Percentiles rank a stretch among this genome's conserved stretches.
These are phyloP conservation scores for Pleurotus eryngii DNA, from an alignment of 768 basidiomycete species.

Conservation along the genomic window DNA sequence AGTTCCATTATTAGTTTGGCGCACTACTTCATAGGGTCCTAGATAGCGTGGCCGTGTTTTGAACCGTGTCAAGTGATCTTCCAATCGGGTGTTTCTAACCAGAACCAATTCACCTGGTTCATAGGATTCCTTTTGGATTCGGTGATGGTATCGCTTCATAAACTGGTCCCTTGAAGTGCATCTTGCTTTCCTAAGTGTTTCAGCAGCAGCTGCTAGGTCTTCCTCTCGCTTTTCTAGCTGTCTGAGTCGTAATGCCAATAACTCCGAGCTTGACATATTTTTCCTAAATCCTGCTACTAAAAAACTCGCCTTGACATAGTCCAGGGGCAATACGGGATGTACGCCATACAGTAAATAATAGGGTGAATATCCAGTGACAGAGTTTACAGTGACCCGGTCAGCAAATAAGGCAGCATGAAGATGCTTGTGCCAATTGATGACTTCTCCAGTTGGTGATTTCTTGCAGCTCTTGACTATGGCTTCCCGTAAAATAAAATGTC, in stretches of 20 bases:
- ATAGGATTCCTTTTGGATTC: slow-evolving; percentile 24
- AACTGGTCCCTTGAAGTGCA: neutral
- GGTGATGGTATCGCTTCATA: neutral
- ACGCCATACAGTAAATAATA: neutral
- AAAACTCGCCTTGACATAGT: slow-evolving; percentile 7
- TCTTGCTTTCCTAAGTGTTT: neutral
- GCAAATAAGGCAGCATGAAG: slow-evolving; percentile 27
- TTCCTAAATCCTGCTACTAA: neutral
- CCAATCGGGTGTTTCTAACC: slow-evolving; percentile 27
- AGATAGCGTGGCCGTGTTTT: slow-evolving; percentile 29
- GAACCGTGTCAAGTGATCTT: slow-evolving; percentile 20
- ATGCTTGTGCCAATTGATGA: slow-evolving; percentile 24
- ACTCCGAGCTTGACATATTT: too few relatives aligned
- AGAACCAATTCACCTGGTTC: slow-evolving; percentile 29
- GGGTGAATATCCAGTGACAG: slow-evolving; percentile 7
- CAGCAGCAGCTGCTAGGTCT: neutral
- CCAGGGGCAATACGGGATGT: slow-evolving; percentile 27
- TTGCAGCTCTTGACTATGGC: slow-evolving; percentile 24
- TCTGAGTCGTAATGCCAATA: too few relatives aligned
- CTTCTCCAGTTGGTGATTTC: slow-evolving; percentile 16
- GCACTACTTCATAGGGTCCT: slow-evolving; percentile 30
- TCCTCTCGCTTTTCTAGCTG: neutral
- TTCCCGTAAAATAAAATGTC: slow-evolving; percentile 16
- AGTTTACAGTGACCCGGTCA: slow-evolving; percentile 24
- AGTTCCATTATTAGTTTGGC: slow-evolving; percentile 20